Evolutionary conservation across 192 early-diverging fungal genomes (phyloP), one percentile per base, ranked within the genome.

Genomic region (Jimgerdemannia flammicorona): DNA sequence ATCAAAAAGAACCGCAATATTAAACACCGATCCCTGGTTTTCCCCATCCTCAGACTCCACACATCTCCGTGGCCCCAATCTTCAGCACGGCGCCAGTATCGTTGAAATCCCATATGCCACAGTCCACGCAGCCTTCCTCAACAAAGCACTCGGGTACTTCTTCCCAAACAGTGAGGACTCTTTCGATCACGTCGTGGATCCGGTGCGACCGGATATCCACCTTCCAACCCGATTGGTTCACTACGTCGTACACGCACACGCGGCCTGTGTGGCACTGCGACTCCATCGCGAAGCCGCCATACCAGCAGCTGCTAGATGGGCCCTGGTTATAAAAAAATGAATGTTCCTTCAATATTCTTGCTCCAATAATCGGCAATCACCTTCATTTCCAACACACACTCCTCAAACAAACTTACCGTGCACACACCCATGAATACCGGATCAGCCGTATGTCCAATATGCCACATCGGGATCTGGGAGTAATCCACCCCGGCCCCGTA

Each of bases 361-460:
- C 39, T 20, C 44, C 40, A 41, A 42, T 9, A 65, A 65, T 65
- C 18, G 19, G 64, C 19, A 19, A 65, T 18, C 64, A 18, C 18
- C 18, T 65, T 19, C 18, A 65, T 65, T 19, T 18, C 17, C 19
- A 65, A 19, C 29, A 29, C 29, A 29, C 29, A n/a, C n/a, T n/a
- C 29, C 29, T 29, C 29, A 29, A 64, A 40, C n/a, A 40, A 18
- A 74, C 66, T 49, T 80, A 80, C 80, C 11, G 71, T 87, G 76
- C 97, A 99, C 20, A 88, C 85, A 67, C 97, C 97, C 65, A 95
- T 84, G 81, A 90, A 99, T 11, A 99, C 90, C 3, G 97, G 97
- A 80, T 99, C 97, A 0, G 91, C 92, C 1, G 90, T 92, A 76
- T 99, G 94, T 3, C 96, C 96, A 77, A 97, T 85, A 80, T 99